These are phyloP conservation scores for Alternaria novae-zelandiae DNA, from an alignment of 2,329 filamentous ascomycete genomes.

Conservation along the genomic window DNA sequence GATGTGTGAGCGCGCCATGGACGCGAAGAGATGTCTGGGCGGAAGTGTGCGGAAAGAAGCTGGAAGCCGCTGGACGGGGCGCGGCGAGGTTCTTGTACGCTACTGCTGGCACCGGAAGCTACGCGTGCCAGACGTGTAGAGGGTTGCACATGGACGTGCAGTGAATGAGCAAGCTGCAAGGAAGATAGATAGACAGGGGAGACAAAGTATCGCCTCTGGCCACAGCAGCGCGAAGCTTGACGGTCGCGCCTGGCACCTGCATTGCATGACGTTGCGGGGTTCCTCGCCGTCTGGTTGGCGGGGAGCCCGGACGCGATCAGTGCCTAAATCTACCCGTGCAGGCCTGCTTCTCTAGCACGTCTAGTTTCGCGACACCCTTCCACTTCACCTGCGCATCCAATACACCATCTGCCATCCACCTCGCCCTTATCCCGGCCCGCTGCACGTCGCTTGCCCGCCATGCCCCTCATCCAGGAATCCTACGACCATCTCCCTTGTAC, in stretches of 20 bases:
- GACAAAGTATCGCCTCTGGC: background rate
- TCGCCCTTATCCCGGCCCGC: background rate
- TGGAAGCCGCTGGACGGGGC: slow-evolving; percentile 4
- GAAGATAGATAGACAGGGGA: background rate
- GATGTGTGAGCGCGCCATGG: slow-evolving; percentile 51
- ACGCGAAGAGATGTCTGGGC: slow-evolving; percentile 21
- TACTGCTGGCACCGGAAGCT: slow-evolving; percentile 4
- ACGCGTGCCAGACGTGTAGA: background rate
- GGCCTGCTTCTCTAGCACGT: slow-evolving; percentile 1
- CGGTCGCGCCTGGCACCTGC: background rate
- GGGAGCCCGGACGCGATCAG: slow-evolving; percentile 7
- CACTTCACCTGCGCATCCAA: slow-evolving; percentile 10
- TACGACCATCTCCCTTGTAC: slow-evolving; percentile 84
- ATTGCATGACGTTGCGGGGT: slow-evolving; percentile 23
- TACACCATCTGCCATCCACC: slow-evolving; percentile 19
- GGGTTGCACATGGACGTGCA: background rate
- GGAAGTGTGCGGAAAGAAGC: slow-evolving; percentile 21
- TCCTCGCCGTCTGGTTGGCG: slow-evolving; percentile 16
- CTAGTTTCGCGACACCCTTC: slow-evolving; percentile 9
- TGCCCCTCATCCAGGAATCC: slow-evolving; percentile 72
- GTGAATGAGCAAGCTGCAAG: background rate
- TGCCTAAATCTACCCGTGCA: slow-evolving; percentile 17
- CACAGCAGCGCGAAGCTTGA: background rate
- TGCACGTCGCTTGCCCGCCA: slow-evolving; percentile 45
- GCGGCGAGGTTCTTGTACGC: slow-evolving; percentile 3